These are phyloP conservation scores for Boehmeria nivea DNA, from an alignment of 306 rosid species.

Conservation along the genomic window DNA sequence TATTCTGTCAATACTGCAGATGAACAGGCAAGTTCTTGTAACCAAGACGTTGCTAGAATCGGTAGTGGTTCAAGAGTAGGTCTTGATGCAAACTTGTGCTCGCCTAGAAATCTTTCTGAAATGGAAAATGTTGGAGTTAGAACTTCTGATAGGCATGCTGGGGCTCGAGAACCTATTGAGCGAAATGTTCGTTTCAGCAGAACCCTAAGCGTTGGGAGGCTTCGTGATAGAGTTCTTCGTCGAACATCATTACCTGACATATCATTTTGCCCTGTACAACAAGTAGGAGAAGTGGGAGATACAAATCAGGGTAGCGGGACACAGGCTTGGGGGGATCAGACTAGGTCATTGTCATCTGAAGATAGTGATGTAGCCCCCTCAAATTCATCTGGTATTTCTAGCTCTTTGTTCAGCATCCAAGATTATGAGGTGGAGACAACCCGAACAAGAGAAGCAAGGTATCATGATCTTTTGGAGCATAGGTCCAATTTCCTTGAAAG, in stretches of 20 bases:
- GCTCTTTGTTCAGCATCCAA: constrained; percentile 62
- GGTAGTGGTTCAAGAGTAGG: constrained; percentile 35
- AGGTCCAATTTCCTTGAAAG: constrained; percentile 93
- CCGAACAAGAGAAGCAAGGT: constrained; percentile 71
- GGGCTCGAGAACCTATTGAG: constrained; percentile 78
- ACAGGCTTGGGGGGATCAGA: constrained; percentile 41
- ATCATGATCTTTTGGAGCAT: constrained; percentile 83
- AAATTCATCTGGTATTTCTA: constrained; percentile 39
- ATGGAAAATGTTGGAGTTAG: constrained; percentile 50
- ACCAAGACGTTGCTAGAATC: constrained; percentile 36
- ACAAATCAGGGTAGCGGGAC: constrained; percentile 40
- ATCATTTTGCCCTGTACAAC: constrained; percentile 63
- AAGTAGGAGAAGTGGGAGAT: constrained; percentile 67
- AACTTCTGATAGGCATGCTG: constrained; percentile 50
- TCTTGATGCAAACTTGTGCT: constrained; percentile 36
- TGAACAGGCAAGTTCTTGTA: constrained; percentile 33
- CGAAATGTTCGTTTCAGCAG: constrained; percentile 90
- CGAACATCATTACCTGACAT: constrained; percentile 76
- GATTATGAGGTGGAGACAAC: constrained; percentile 72
- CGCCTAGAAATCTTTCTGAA: constrained; percentile 44
- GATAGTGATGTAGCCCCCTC: constrained; percentile 34
- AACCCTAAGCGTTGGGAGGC: constrained; percentile 97
- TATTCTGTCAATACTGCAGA: constrained; percentile 29
- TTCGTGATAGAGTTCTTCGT: constrained; percentile 95
- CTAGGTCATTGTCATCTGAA: constrained; percentile 37